Base-by-base conservation (phyloP, 2,329 filamentous ascomycete species). In the Hypoxylon sp. region DNA sequence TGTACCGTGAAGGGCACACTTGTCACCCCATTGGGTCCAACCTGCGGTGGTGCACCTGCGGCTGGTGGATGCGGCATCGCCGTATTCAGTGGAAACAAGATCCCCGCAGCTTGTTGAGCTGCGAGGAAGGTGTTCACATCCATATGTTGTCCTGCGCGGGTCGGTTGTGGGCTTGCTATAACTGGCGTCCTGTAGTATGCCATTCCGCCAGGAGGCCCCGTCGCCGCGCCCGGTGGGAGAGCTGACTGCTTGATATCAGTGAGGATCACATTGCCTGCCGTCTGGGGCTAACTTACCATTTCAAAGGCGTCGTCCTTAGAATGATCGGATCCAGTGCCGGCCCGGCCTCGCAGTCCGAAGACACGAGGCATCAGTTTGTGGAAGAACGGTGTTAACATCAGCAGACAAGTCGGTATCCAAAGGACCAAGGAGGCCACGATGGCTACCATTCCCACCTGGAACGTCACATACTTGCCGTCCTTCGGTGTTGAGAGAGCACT, bases 361-460 rank as follows among this genome's bases (percentile, higher is more conserved):
- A 67, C 16, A 14, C 54, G 61, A 32, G 67, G 58, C 24, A 67
- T 56, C 14, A 61, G 18, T 42, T 28, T 62, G 55, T 69, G 67
- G 18, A 67, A 65, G 24, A 53, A 56, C 4, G 67, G 67, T 2
- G 67, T 58, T 53, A 63, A 22, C 9, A 22, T 36, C 24, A 70
- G 18, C 4, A 70, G 32, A 46, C 32, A 53, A 12, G 68, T 70
- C 46, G 58, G 65, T 24, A 64, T 46, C 65, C 58, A 64, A 28
- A 68, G 53, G 14, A 66, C 53, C 62, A 64, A 65, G 6, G 61
- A 64, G 8, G 64, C 64, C 51, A 67, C 67, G 6, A 67, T 65
- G 16, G 61, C 67, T 28, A 67, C 48, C 45, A 61, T 38, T 7
- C 42, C 61, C 26, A 67, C 9, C 9, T 28, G 40, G 24, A 65